Evolutionary conservation across 257 asterid species (phyloP).

Genomic region (Jacaranda copaia): DNA sequence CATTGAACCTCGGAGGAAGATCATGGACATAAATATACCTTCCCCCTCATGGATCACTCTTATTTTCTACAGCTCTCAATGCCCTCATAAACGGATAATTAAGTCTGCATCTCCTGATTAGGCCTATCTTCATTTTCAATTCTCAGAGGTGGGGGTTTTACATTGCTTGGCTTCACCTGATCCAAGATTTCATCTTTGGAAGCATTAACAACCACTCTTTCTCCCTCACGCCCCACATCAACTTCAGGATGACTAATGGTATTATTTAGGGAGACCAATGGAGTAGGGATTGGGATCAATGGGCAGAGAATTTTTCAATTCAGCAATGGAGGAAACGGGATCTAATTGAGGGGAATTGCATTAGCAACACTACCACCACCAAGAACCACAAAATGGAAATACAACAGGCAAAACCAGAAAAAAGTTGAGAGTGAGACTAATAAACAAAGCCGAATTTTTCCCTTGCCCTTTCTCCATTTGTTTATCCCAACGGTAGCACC

Average conservation of each 20-base stretch:
- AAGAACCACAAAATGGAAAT: slow-evolving; percentile 60
- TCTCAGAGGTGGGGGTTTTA: slow-evolving; percentile 12
- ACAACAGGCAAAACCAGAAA: slow-evolving; percentile 69
- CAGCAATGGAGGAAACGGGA: slow-evolving; percentile 35
- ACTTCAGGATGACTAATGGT: slow-evolving; percentile 14
- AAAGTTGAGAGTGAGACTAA: slow-evolving; percentile 61
- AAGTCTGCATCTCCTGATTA: slow-evolving; percentile 37
- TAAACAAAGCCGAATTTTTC: slow-evolving; percentile 58
- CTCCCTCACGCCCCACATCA: slow-evolving; percentile 25
- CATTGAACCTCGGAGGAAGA: slow-evolving; percentile 62
- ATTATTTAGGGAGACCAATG: slow-evolving; percentile 17
- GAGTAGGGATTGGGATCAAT: slow-evolving; percentile 31
- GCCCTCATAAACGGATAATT: slow-evolving; percentile 77
- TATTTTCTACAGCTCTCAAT: slow-evolving; percentile 66
- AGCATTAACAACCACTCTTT: slow-evolving; percentile 3
- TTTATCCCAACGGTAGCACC: slow-evolving; percentile 33
- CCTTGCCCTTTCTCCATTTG: slow-evolving; percentile 73
- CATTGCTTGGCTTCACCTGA: slow-evolving; percentile 18
- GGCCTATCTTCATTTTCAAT: slow-evolving; percentile 5
- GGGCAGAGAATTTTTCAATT: slow-evolving; percentile 27
- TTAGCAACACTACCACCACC: slow-evolving; percentile 43
- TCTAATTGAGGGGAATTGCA: slow-evolving; percentile 40
- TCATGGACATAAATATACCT: slow-evolving; percentile 58
- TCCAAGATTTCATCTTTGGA: slow-evolving; percentile 18
- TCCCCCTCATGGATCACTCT: slow-evolving; percentile 86